Conservation (phyloP, 2,329 filamentous ascomycete species). For the Boeremia exigua region DNA sequence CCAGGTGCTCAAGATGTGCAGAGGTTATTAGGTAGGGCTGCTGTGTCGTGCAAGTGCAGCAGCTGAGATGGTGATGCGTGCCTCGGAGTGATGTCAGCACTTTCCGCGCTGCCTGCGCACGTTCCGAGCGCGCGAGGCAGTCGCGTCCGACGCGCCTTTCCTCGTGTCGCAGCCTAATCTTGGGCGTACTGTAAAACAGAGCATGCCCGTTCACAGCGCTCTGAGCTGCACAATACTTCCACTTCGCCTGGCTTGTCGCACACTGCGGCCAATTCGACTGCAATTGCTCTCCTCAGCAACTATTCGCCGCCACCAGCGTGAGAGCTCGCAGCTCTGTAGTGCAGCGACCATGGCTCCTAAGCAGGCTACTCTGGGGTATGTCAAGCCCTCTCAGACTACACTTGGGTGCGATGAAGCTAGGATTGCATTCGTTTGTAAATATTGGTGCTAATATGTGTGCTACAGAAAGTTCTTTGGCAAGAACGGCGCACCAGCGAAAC, state of each 20-base stretch:
- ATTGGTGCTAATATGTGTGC: slow-evolving; percentile 14
- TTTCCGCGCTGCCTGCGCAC: slow-evolving; percentile 23
- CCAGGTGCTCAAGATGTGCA: neutral
- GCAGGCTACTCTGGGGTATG: slow-evolving; percentile 89
- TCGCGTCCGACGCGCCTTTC: slow-evolving; percentile 32
- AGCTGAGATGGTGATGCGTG: neutral
- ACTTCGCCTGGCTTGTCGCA: slow-evolving; percentile 4
- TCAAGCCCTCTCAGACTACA: slow-evolving; percentile 74
- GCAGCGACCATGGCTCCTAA: slow-evolving; percentile 60
- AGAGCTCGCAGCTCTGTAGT: slow-evolving; percentile 7
- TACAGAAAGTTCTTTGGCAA: slow-evolving; percentile 84
- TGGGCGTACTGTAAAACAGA: slow-evolving; percentile 26
- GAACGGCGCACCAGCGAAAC: slow-evolving; percentile 66
- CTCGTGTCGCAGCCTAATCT: slow-evolving; percentile 21
- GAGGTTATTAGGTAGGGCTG: neutral
- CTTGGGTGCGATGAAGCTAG: slow-evolving; percentile 65
- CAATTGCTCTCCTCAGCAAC: slow-evolving; percentile 13
- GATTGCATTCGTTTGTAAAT: neutral
- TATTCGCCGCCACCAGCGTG: slow-evolving; percentile 8
- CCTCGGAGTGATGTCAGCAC: slow-evolving; percentile 43
- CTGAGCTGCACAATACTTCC: slow-evolving; percentile 24
- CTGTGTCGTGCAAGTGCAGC: neutral
- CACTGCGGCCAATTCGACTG: slow-evolving; percentile 11
- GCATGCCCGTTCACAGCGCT: slow-evolving; percentile 41
- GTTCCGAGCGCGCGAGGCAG: slow-evolving; percentile 17